Evolutionary conservation across 148 eudicot genomes (phyloP).

Genomic region (Rhododendron molle): DNA sequence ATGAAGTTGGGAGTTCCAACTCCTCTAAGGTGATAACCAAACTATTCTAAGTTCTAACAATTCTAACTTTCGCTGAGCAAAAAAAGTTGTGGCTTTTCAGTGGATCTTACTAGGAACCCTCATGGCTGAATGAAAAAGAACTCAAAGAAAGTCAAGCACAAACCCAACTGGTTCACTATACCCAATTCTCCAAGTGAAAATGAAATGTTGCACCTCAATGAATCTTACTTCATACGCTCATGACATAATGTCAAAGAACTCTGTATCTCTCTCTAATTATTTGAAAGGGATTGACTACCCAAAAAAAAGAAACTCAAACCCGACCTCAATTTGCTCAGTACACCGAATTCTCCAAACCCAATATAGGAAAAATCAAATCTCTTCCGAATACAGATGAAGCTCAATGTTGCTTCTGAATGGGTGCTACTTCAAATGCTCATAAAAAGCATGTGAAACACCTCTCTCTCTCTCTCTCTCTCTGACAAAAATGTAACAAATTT

Average conservation of each 20-base stretch:
- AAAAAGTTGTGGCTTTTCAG: not conserved
- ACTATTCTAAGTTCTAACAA: too few relatives aligned
- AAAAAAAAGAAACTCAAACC: not conserved
- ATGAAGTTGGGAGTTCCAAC: not conserved
- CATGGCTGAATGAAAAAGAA: not conserved
- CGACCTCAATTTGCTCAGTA: not conserved
- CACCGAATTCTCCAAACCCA: constrained; percentile 1
- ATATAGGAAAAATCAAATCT: not conserved
- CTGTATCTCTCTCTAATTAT: not conserved
- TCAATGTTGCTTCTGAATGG: not conserved
- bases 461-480: constrained; percentile 10
- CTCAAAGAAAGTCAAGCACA: constrained; percentile 7
- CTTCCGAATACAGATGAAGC: not conserved
- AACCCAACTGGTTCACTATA: not conserved
- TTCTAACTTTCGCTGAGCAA: too few relatives aligned
- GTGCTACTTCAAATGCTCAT: not conserved
- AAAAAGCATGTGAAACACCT: not conserved
- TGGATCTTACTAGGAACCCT: not conserved
- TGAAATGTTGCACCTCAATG: not conserved
- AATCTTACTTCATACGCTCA: not conserved
- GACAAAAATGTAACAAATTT: not conserved
- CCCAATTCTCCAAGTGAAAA: constrained; percentile 4
- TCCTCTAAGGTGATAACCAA: too few relatives aligned
- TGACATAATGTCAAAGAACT: not conserved
- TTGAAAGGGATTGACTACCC: not conserved